Percentiles rank a stretch among this genome's conserved stretches.
These are phyloP conservation scores for Myriosclerotinia scirpicola DNA, from an alignment of 2,329 filamentous ascomycete genomes.

Conservation along the genomic window DNA sequence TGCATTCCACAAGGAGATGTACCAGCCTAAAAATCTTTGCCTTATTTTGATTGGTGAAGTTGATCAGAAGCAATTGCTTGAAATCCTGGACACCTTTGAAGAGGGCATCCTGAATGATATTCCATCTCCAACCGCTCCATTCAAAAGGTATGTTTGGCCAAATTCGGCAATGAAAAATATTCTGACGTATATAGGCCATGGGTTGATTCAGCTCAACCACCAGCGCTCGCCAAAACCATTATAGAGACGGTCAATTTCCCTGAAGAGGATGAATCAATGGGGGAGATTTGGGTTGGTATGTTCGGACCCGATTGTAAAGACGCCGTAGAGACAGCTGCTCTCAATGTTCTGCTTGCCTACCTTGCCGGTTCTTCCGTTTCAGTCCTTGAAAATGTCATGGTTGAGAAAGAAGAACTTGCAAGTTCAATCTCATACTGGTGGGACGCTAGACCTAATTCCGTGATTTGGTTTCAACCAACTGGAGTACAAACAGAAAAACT, in stretches of 20 bases:
- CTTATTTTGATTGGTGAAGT: slow-evolving; percentile 90
- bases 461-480: slow-evolving; percentile 83
- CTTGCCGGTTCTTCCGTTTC: slow-evolving; percentile 92
- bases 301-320: slow-evolving; percentile 83
- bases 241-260: slow-evolving; percentile 86
- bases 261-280: slow-evolving; percentile 91
- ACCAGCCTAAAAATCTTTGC: slow-evolving; percentile 93
- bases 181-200: slow-evolving; percentile 60
- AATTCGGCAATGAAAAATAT: not conserved
- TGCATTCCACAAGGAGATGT: slow-evolving; percentile 95
- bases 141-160: slow-evolving; percentile 52
- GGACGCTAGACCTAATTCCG: slow-evolving; percentile 75
- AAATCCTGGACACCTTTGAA: slow-evolving; percentile 85
- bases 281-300: slow-evolving; percentile 83
- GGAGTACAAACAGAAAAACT: slow-evolving; percentile 87
- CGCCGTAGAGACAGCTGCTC: slow-evolving; percentile 63
- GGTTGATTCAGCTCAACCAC: slow-evolving; percentile 82
- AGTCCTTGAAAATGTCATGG: slow-evolving; percentile 84
- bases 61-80: slow-evolving; percentile 75
- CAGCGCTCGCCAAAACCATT: slow-evolving; percentile 67
- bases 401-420: slow-evolving; percentile 89
- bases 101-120: slow-evolving; percentile 81
- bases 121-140: slow-evolving; percentile 70
- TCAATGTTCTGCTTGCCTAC: slow-evolving; percentile 80
- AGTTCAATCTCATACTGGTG: slow-evolving; percentile 80